phyloP scores from a whole-genome alignment of 441 rosid genomes.

The Pelargonium australe region DNA sequence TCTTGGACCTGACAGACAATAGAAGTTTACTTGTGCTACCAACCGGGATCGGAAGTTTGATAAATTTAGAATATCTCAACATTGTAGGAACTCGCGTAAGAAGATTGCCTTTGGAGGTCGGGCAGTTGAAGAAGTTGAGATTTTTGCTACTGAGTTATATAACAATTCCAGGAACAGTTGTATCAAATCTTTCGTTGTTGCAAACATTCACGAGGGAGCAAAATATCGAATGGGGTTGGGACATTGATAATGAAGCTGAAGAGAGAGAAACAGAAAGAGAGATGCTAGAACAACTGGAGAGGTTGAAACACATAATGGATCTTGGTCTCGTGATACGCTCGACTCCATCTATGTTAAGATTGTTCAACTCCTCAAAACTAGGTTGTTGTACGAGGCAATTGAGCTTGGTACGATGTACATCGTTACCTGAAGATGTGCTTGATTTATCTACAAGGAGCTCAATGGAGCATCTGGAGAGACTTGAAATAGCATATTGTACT shows the following conservation, averaged over 20 bases:
- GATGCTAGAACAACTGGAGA: neutral
- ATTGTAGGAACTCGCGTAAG: neutral
- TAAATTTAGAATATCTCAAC: neutral
- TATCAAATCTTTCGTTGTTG: neutral
- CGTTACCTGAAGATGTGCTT: neutral
- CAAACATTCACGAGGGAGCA: neutral
- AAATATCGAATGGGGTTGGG: neutral
- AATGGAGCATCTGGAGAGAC: neutral
- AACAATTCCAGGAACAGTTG: neutral
- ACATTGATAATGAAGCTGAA: neutral
- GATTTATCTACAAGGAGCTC: neutral
- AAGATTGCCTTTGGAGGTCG: neutral
- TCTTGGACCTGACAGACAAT: neutral
- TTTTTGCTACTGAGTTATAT: neutral
- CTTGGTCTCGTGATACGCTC: neutral
- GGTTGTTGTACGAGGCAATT: neutral
- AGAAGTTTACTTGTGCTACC: neutral
- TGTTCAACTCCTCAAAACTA: neutral
- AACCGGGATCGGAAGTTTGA: neutral
- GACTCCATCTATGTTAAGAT: neutral
- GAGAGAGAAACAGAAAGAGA: neutral
- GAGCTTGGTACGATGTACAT: neutral
- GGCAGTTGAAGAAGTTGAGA: neutral
- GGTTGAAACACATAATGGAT: constrained; percentile 1
- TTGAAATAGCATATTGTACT: neutral